Percentiles rank a stretch among this genome's conserved stretches.
phyloP scores from a whole-genome alignment of 129 eudicot species.

The Deinandra increscens region DNA sequence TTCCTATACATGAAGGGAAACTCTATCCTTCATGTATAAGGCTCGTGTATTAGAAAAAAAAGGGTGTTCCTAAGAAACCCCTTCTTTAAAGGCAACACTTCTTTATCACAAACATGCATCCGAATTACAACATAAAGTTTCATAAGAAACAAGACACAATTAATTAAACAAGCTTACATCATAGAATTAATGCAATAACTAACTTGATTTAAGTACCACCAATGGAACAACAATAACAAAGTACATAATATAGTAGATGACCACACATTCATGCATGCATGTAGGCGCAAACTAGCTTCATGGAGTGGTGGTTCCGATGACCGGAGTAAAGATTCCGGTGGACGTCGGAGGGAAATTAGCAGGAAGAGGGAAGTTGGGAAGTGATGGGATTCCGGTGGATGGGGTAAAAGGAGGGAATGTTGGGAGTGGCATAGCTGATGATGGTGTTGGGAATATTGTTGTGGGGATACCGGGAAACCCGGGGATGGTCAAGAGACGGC shows the following conservation, averaged over 20 bases:
- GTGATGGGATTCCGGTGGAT: constrained; percentile 25
- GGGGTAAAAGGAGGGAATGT: constrained; percentile 23
- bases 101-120: not conserved
- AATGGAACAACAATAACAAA: not conserved
- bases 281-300: constrained; percentile 3
- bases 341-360: constrained; percentile 5
- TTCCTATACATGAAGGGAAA: too few relatives aligned
- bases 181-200: constrained; percentile 8
- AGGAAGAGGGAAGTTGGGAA: constrained; percentile 24
- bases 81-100: not conserved
- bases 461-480: constrained; percentile 31
- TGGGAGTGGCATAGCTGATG: constrained; percentile 17
- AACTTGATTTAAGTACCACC: not conserved
- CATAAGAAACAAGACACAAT: not conserved
- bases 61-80: too few relatives aligned
- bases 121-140: not conserved
- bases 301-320: constrained; percentile 15
- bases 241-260: not conserved
- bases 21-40: too few relatives aligned
- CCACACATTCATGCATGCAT: not conserved
- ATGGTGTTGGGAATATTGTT: not conserved
- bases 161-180: not conserved
- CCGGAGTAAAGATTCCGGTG: constrained; percentile 23
- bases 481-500: constrained; percentile 30
- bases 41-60: too few relatives aligned